These are phyloP conservation scores for Chaetomium sp. DNA, from an alignment of 2,329 filamentous ascomycete genomes.

Conservation along the genomic window DNA sequence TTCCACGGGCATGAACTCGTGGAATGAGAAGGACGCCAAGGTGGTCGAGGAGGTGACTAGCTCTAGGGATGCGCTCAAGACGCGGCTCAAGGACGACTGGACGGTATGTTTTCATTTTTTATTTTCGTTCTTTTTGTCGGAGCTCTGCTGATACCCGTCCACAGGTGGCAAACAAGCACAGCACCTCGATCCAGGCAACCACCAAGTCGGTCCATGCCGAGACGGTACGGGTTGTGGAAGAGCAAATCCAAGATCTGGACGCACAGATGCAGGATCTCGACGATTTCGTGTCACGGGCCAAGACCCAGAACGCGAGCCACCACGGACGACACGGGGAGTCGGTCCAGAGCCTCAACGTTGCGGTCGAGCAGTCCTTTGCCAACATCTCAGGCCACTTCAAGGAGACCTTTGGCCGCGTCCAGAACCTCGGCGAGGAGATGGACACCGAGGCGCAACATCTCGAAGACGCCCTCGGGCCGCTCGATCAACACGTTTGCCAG, in stretches of 20 bases:
- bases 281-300: slow-evolving; percentile 79
- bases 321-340: slow-evolving; percentile 63
- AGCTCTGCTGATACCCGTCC: not conserved
- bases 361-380: slow-evolving; percentile 66
- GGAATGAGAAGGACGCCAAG: slow-evolving; percentile 61
- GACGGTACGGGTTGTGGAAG: slow-evolving; percentile 82
- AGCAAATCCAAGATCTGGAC: slow-evolving; percentile 80
- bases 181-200: slow-evolving; percentile 73
- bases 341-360: slow-evolving; percentile 57
- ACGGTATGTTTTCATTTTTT: slow-evolving; percentile 54
- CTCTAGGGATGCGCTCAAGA: slow-evolving; percentile 72
- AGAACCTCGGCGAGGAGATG: slow-evolving; percentile 63
- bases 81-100: slow-evolving; percentile 81
- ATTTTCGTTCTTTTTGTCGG: slow-evolving; percentile 17
- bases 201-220: slow-evolving; percentile 85
- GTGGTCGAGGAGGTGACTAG: slow-evolving; percentile 65
- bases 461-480: slow-evolving; percentile 52
- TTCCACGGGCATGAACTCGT: slow-evolving; percentile 63
- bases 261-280: slow-evolving; percentile 86
- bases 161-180: slow-evolving; percentile 68
- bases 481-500: slow-evolving; percentile 55
- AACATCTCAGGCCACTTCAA: slow-evolving; percentile 66
- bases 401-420: slow-evolving; percentile 60
- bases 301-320: slow-evolving; percentile 71
- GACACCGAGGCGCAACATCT: slow-evolving; percentile 52